Percentiles rank a stretch among this genome's conserved stretches.
Evolutionary conservation across 176 grass and related monocot species (phyloP).

Genomic region (Poa annua): DNA sequence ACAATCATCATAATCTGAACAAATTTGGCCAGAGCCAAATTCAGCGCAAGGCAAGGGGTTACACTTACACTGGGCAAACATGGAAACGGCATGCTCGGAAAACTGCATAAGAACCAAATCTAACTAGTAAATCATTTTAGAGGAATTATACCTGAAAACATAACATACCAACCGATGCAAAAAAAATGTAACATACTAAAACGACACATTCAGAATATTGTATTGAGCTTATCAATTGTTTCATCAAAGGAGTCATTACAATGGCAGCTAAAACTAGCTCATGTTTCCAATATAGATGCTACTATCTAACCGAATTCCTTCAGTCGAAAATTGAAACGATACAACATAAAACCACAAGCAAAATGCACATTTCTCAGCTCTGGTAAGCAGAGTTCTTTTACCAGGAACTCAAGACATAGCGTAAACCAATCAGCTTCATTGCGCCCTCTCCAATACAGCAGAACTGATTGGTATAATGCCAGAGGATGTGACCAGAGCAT

Average conservation of each 20-base stretch:
- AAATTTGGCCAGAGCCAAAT: not conserved
- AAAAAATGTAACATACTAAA: not conserved
- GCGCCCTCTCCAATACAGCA: conserved; percentile 57
- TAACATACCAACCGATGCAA: not conserved
- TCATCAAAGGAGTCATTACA: not conserved
- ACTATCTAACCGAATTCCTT: not conserved
- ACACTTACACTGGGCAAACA: not conserved
- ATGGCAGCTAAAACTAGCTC: not conserved
- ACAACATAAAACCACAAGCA: conserved; percentile 16
- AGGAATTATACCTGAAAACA: not conserved
- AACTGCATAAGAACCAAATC: not conserved
- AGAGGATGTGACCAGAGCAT: conserved; percentile 65
- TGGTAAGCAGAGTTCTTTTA: not conserved
- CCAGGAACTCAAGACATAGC: not conserved
- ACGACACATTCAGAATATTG: not conserved
- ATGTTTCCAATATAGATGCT: not conserved
- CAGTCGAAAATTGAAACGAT: not conserved
- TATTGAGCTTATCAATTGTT: not conserved
- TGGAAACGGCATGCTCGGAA: not conserved
- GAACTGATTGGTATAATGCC: conserved; percentile 72
- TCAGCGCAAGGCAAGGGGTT: not conserved
- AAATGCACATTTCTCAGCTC: not conserved
- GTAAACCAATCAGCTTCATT: conserved; percentile 3
- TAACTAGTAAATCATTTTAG: not conserved
- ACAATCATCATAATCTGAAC: not conserved